phyloP scores from a whole-genome alignment of 1,284 basidiomycete genomes.

The Tilletia caries region DNA sequence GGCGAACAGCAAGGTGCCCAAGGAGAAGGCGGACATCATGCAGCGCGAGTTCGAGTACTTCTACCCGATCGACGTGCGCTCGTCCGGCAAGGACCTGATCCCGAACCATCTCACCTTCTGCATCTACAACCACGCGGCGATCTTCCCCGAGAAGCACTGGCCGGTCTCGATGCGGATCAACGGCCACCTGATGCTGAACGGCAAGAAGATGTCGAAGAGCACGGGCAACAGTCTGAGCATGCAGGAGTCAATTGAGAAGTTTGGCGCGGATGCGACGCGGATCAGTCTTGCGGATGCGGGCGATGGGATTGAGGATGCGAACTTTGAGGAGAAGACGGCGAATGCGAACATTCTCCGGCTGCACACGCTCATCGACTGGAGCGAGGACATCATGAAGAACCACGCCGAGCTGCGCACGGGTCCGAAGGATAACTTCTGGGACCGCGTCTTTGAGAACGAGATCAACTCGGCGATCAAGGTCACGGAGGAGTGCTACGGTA shows the following conservation, averaged over 20 bases:
- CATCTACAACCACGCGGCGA: slow-evolving; percentile 87
- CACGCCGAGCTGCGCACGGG: slow-evolving; percentile 66
- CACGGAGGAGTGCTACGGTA: slow-evolving; percentile 63
- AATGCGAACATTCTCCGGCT: slow-evolving; percentile 95
- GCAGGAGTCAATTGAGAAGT: slow-evolving; percentile 59
- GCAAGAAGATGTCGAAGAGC: slow-evolving; percentile 98
- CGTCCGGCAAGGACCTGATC: slow-evolving; percentile 97
- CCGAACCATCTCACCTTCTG: slow-evolving; percentile 95
- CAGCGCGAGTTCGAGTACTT: slow-evolving; percentile 94
- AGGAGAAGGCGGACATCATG: slow-evolving; percentile 76
- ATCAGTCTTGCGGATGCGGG: slow-evolving; percentile 92
- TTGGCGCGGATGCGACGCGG: slow-evolving; percentile 87
- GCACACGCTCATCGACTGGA: slow-evolving; percentile 88
- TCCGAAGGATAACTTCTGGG: slow-evolving; percentile 57
- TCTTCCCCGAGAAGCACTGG: slow-evolving; percentile 93
- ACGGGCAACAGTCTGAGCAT: slow-evolving; percentile 63
- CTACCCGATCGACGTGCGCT: slow-evolving; percentile 97
- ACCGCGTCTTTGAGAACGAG: slow-evolving; percentile 86
- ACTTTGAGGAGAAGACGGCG: slow-evolving; percentile 98
- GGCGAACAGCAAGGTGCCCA: slow-evolving; percentile 62
- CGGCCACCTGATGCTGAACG: slow-evolving; percentile 95
- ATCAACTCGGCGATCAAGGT: slow-evolving; percentile 78
- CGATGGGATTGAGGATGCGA: slow-evolving; percentile 93
- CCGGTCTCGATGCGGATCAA: slow-evolving; percentile 88
- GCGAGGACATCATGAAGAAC: slow-evolving; percentile 70